A percentile compares a stretch with the other conserved stretches of the same genome.
Evolutionary conservation across 1,139 yeast species (phyloP).

Genomic region (Hansenula sp.): DNA sequence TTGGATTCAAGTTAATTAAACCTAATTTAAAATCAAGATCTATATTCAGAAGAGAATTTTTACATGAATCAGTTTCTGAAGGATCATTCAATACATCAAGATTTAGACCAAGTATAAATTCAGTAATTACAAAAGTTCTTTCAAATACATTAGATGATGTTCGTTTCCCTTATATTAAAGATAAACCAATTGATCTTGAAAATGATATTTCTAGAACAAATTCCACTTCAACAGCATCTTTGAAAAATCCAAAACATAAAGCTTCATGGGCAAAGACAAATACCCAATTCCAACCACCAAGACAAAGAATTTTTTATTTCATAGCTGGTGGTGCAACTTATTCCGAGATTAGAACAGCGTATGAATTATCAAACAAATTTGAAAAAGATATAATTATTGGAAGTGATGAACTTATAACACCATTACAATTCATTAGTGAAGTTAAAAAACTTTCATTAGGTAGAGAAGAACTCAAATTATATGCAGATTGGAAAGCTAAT

Average conservation of each 20-base stretch:
- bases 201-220: conserved; percentile 26
- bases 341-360: conserved; percentile 73
- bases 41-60: conserved; percentile 39
- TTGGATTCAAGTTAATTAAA: conserved; percentile 69
- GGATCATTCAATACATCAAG: conserved; percentile 74
- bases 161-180: conserved; percentile 72
- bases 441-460: conserved; percentile 29
- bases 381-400: conserved; percentile 82
- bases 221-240: conserved; percentile 37
- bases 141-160: conserved; percentile 41
- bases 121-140: conserved; percentile 43
- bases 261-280: conserved; percentile 77
- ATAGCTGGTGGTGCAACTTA: conserved; percentile 89
- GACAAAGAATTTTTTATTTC: conserved; percentile 73
- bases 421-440: conserved; percentile 46
- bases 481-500: conserved; percentile 24
- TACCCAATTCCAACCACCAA: conserved; percentile 37
- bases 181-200: conserved; percentile 55
- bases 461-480: conserved; percentile 26
- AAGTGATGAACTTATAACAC: conserved; percentile 71
- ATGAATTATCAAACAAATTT: conserved; percentile 59
- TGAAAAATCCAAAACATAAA: conserved; percentile 70
- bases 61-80: conserved; percentile 54
- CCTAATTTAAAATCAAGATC: conserved; percentile 32
- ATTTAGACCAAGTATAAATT: conserved; percentile 67